Base-by-base conservation (phyloP, 78 protist species). In the Cavenderia fasciculata region DNA sequence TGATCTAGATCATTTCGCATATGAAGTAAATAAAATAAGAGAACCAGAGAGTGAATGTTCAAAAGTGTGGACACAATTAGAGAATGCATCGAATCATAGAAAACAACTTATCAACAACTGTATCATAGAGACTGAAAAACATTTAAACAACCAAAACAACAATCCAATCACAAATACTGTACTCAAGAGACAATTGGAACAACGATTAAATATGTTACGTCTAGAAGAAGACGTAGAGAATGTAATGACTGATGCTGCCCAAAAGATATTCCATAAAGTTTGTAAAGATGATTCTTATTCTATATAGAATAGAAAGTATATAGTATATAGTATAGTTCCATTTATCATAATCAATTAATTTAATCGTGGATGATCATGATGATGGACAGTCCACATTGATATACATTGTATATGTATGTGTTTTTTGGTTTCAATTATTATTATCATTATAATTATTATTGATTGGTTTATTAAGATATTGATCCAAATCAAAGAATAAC, bases 11-110 rank as follows among this genome's bases (percentile, higher is more conserved):
- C 44, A 70, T 31, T 70, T 70, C 21, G 8, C 49, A 70, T 70
- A 47, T 70, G 82, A 73, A 73, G 27, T 73, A 10, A 73, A 73
- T 73, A 73, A 73, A 54, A 73, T 73, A 10, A 73, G 31, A 54
- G 59, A 49, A 8, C 21, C 23, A 10, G 21, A 25, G 21, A n/a
- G 36, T 11, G 82, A 73, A 54, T 73, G 82, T 73, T 36, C 21
- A 23, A 54, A 51, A 25, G 82, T 56, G 18, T 73, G 82, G 82
- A n/a, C 49, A 6, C 21, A 19, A 38, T 40, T 73, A 34, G 68
- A 73, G 21, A 19, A 2, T 7, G 38, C 21, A 36, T 27, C 62
- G 23, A n/a, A 36, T 38, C 54, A 54, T 27, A 57, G 82, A 54
- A 23, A 21, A 49, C n/a, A 40, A 73, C 16, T 73, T 2, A 73